Conservation (phyloP, 495 filamentous ascomycete genomes). For the Penicillium salamii region DNA sequence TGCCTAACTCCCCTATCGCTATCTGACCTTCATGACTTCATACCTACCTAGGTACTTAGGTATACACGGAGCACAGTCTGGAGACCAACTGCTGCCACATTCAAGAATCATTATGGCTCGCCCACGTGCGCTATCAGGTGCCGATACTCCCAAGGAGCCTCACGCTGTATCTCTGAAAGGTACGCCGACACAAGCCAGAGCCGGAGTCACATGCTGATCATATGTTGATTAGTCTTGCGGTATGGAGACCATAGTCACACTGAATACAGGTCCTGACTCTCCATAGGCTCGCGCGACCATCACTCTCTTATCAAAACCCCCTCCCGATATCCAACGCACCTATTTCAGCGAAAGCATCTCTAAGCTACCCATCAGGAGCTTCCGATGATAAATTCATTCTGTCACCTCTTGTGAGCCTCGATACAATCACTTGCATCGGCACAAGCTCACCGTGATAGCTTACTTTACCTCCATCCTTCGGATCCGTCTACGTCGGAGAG, state of each 20-base stretch:
- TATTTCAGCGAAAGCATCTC: slow-evolving; percentile 49
- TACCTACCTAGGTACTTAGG: too few species aligned
- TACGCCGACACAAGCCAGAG: slow-evolving; percentile 16
- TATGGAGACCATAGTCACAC: slow-evolving; percentile 15
- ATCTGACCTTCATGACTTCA: slow-evolving; percentile 3
- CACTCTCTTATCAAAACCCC: slow-evolving; percentile 54
- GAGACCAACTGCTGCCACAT: too few species aligned
- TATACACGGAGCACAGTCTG: too few species aligned
- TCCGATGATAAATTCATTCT: slow-evolving; percentile 55
- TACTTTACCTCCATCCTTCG: slow-evolving; percentile 90
- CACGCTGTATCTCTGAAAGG: slow-evolving; percentile 87
- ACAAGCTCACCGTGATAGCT: slow-evolving; percentile 43
- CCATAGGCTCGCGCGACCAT: slow-evolving; percentile 54
- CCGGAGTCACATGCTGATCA: slow-evolving; percentile 1
- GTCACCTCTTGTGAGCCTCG: slow-evolving; percentile 51
- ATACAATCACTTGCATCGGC: neutral
- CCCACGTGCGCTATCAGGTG: slow-evolving; percentile 41
- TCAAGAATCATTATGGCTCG: slow-evolving; percentile 44
- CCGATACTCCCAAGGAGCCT: slow-evolving; percentile 68
- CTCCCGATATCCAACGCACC: slow-evolving; percentile 49
- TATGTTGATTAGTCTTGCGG: slow-evolving; percentile 36
- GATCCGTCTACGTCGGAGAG: slow-evolving; percentile 92
- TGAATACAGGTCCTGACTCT: slow-evolving; percentile 12
- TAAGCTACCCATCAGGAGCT: slow-evolving; percentile 50
- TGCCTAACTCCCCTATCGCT: slow-evolving; percentile 18